A percentile compares a stretch with the other conserved stretches of the same genome.
These are phyloP conservation scores for Lithocarpus polystachyus DNA, from an alignment of 306 rosid species.

Conservation along the genomic window DNA sequence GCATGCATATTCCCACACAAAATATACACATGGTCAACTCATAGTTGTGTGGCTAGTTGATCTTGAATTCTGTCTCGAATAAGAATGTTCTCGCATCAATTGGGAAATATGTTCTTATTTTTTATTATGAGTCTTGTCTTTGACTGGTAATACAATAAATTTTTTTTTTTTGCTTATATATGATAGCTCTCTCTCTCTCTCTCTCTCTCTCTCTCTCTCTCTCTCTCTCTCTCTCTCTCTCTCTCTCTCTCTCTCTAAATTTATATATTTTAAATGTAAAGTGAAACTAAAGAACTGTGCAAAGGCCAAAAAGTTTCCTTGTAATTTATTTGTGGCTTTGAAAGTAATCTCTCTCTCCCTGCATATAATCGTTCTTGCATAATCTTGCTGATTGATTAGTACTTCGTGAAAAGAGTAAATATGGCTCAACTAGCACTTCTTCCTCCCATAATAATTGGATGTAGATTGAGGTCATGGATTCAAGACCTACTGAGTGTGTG, in stretches of 20 bases:
- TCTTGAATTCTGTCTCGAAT: background rate
- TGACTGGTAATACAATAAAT: background rate
- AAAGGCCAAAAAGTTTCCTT: background rate
- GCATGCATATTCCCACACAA: too few species aligned
- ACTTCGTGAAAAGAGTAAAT: background rate
- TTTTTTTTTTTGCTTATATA: background rate
- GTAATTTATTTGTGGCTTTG: background rate
- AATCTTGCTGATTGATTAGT: background rate
- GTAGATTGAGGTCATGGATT: too few species aligned
- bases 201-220: background rate
- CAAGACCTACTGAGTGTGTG: too few species aligned
- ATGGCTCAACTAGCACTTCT: too few species aligned
- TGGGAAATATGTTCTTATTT: background rate
- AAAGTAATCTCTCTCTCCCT: background rate
- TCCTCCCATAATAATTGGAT: too few species aligned
- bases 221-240: too few species aligned
- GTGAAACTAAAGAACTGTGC: background rate
- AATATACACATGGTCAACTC: too few species aligned
- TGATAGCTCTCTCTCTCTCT: background rate
- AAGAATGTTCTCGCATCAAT: background rate
- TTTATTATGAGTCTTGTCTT: background rate
- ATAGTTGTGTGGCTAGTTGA: background rate
- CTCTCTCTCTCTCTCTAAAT: background rate
- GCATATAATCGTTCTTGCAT: background rate
- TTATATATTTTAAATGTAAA: background rate